A percentile compares a stretch with the other conserved stretches of the same genome.
These are phyloP conservation scores for Ambrosiella cleistominuta DNA, from an alignment of 2,329 filamentous ascomycete species.

Conservation along the genomic window DNA sequence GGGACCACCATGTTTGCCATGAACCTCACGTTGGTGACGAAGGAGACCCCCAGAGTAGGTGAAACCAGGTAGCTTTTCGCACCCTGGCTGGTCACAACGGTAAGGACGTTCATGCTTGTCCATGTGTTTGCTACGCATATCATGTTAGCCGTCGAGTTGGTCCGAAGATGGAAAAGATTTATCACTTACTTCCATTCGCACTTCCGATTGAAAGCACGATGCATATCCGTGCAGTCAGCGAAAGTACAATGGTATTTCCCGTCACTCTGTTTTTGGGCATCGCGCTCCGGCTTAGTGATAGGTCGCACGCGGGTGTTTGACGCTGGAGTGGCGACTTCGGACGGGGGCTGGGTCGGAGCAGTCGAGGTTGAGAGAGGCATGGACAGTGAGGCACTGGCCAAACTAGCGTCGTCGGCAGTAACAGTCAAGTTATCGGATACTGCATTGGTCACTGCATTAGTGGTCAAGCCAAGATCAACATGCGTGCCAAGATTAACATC, in stretches of 20 bases:
- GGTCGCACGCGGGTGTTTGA: slow-evolving; percentile 27
- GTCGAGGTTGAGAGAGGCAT: background rate
- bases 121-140: slow-evolving; percentile 70
- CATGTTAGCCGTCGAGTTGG: background rate
- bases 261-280: slow-evolving; percentile 43
- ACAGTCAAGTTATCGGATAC: background rate
- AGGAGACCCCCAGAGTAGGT: slow-evolving; percentile 85
- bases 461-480: background rate
- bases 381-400: background rate
- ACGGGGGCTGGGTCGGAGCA: background rate
- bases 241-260: slow-evolving; percentile 65
- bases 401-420: background rate
- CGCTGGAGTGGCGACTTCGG: background rate
- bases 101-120: slow-evolving; percentile 94
- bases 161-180: background rate
- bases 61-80: slow-evolving; percentile 83
- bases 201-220: slow-evolving; percentile 55
- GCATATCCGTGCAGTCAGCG: slow-evolving; percentile 47
- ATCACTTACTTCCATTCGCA: slow-evolving; percentile 79
- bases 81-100: slow-evolving; percentile 64
- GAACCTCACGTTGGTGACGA: slow-evolving; percentile 83
- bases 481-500: slow-evolving; percentile 1
- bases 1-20: slow-evolving; percentile 74
- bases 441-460: background rate
- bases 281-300: slow-evolving; percentile 41